These are phyloP conservation scores for Pseudogymnoascus sp. DNA, from an alignment of 2,329 filamentous ascomycete genomes.

Conservation along the genomic window DNA sequence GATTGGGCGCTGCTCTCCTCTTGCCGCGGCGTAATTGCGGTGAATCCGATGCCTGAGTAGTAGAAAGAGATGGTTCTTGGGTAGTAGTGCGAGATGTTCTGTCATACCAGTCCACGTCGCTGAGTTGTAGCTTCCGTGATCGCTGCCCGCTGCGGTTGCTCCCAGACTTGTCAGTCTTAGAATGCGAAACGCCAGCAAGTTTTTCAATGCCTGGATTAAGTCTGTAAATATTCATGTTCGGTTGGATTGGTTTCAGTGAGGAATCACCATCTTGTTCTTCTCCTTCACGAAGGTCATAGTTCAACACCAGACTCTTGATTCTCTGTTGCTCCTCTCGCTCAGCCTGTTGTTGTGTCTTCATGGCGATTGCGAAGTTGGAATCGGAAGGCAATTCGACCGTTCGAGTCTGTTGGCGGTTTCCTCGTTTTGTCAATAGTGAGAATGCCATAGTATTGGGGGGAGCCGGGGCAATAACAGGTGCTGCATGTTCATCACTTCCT, in stretches of 20 bases:
- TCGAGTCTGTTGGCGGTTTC: slow-evolving; percentile 87
- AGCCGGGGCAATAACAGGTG: slow-evolving; percentile 26
- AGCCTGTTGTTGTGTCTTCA: slow-evolving; percentile 91
- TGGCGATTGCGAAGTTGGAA: slow-evolving; percentile 88
- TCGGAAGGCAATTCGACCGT: slow-evolving; percentile 85
- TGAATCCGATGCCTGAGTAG: not conserved
- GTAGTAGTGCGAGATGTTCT: slow-evolving; percentile 10
- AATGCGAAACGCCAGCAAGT: slow-evolving; percentile 31
- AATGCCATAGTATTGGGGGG: slow-evolving; percentile 78
- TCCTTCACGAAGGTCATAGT: slow-evolving; percentile 83
- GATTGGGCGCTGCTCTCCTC: not conserved
- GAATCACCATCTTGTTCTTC: slow-evolving; percentile 71
- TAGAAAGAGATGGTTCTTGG: not conserved
- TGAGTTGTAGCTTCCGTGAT: slow-evolving; percentile 83
- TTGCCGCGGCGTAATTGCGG: not conserved
- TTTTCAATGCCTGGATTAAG: slow-evolving; percentile 49
- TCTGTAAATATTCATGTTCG: slow-evolving; percentile 44
- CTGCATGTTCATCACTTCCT: slow-evolving; percentile 30
- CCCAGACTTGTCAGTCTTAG: slow-evolving; percentile 29
- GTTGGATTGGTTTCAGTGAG: slow-evolving; percentile 34
- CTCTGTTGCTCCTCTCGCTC: slow-evolving; percentile 95
- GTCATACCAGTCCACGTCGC: slow-evolving; percentile 93
- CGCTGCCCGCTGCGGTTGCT: slow-evolving; percentile 59
- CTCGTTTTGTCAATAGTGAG: slow-evolving; percentile 88
- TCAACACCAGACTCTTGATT: slow-evolving; percentile 95